Base-by-base conservation (phyloP, 345 rosid genomes). In the Tarenaya hassleriana region DNA sequence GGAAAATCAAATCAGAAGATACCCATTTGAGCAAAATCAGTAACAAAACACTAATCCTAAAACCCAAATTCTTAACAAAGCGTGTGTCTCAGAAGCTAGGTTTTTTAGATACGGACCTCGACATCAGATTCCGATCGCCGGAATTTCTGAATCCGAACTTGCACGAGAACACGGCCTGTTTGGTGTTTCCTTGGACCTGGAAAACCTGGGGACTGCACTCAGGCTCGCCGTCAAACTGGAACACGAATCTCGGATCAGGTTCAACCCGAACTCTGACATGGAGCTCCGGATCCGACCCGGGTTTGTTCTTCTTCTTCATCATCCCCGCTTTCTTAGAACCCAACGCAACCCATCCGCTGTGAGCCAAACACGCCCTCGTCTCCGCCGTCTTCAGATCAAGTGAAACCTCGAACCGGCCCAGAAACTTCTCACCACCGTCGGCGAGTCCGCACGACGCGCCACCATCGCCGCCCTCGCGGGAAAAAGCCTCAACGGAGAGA, bases 191-290 rank as follows among this genome's bases (percentile, higher is more conserved):
- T 41, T 88, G 96, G 34, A 92, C 90, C 64, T 83, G 98, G 24
- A 84, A 88, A 47, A 92, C 84, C 78, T 82, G 98, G 9, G 98
- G 98, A 41, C 96, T 92, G 18, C 96, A 83, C 77, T 83, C 98
- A 0, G 98, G 95, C 58, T 84, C 90, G 2, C 94, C 90, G 33
- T 75, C 96, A 53, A 84, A 92, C 64, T 75, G 86, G 42, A 92
- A 88, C 16, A 88, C 86, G 47, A 82, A 92, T 69, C 98, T 79
- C 7, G 98, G 96, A 44, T 92, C 94, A 8, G 95, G 81, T 63
- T 92, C 94, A 0, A 70, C 82, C 60, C 79, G 75, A 21, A 83
- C 80, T 24, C 71, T 72, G 34, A 73, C 32, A 49, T 70, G 73
- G 58, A 92, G 61, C 61, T 83, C 73, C 17, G 80, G 62, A 8